Evolutionary conservation across 1,284 basidiomycete genomes (phyloP), one percentile per base, ranked within the genome.

Genomic region (Takashimella tepidaria): DNA sequence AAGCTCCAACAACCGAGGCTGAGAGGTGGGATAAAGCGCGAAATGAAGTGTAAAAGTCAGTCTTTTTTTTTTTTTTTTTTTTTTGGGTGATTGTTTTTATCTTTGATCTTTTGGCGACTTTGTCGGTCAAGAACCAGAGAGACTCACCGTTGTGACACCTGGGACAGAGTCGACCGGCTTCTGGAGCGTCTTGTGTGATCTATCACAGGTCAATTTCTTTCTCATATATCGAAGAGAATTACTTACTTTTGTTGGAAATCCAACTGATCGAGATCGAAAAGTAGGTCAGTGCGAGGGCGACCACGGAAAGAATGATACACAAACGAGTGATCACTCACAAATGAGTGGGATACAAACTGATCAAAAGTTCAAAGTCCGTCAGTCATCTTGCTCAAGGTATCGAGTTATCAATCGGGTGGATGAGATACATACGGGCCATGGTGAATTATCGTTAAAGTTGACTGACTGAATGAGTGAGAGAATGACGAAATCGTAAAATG

Each of bases 341-440:
- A 70, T 63, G 24, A 72, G 54, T 8, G 70, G 70, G 22, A 72
- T 72, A 59, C 70, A 70, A 56, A 70, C 68, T 70, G n/a, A n/a
- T n/a, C n/a, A n/a, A n/a, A n/a, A n/a, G n/a, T n/a, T n/a, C n/a
- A n/a, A n/a, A n/a, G n/a, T n/a, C n/a, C n/a, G n/a, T n/a, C n/a
- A n/a, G n/a, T n/a, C n/a, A n/a, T n/a, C n/a, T n/a, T n/a, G n/a
- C n/a, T n/a, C n/a, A n/a, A n/a, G n/a, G n/a, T n/a, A n/a, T n/a
- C n/a, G n/a, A n/a, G n/a, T n/a, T n/a, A n/a, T n/a, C n/a, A n/a
- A n/a, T n/a, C n/a, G n/a, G n/a, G n/a, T n/a, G n/a, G n/a, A n/a
- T n/a, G n/a, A n/a, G n/a, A n/a, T n/a, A n/a, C n/a, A n/a, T n/a
- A n/a, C n/a, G n/a, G n/a, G n/a, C n/a, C n/a, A n/a, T n/a, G n/a